Conservation (phyloP, 2,329 filamentous ascomycete species). For the Chaetomium olivaceum region DNA sequence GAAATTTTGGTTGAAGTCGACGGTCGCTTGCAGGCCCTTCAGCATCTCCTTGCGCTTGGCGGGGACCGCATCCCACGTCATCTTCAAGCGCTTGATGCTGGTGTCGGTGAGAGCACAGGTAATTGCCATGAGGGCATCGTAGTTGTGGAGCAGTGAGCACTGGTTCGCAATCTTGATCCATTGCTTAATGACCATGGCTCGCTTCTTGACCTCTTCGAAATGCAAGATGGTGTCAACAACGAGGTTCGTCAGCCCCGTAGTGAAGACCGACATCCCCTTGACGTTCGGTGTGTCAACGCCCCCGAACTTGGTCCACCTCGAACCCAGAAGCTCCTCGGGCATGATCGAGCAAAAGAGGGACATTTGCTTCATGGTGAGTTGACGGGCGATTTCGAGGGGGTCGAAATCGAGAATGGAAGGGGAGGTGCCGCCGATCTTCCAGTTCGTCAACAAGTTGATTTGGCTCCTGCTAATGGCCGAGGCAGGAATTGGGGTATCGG, state of each 20-base stretch:
- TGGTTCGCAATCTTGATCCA: slow-evolving; percentile 94
- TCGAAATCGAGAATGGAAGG: slow-evolving; percentile 89
- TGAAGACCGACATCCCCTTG: slow-evolving; percentile 88
- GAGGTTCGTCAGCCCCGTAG: slow-evolving; percentile 87
- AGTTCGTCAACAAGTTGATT: slow-evolving; percentile 67
- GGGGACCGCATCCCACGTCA: slow-evolving; percentile 89
- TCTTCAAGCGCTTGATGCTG: slow-evolving; percentile 81
- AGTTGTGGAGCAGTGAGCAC: slow-evolving; percentile 89
- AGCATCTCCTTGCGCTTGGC: slow-evolving; percentile 79
- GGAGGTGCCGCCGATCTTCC: slow-evolving; percentile 68
- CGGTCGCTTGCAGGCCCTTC: slow-evolving; percentile 76
- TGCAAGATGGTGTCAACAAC: slow-evolving; percentile 91
- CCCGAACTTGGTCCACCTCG: slow-evolving; percentile 90
- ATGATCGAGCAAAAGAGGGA: slow-evolving; percentile 87
- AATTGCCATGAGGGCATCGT: slow-evolving; percentile 95
- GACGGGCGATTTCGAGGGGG: slow-evolving; percentile 83
- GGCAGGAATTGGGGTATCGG: slow-evolving; percentile 70
- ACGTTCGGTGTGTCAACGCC: slow-evolving; percentile 82
- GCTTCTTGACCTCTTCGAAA: slow-evolving; percentile 87
- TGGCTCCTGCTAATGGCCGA: slow-evolving; percentile 76
- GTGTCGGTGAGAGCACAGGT: slow-evolving; percentile 92
- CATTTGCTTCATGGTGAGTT: slow-evolving; percentile 91
- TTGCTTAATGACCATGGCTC: slow-evolving; percentile 88
- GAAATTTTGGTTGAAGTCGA: slow-evolving; percentile 90
- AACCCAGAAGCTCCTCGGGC: slow-evolving; percentile 85